These are phyloP conservation scores for Capsicum rhomboideum DNA, from an alignment of 257 asterid genomes.

Conservation along the genomic window DNA sequence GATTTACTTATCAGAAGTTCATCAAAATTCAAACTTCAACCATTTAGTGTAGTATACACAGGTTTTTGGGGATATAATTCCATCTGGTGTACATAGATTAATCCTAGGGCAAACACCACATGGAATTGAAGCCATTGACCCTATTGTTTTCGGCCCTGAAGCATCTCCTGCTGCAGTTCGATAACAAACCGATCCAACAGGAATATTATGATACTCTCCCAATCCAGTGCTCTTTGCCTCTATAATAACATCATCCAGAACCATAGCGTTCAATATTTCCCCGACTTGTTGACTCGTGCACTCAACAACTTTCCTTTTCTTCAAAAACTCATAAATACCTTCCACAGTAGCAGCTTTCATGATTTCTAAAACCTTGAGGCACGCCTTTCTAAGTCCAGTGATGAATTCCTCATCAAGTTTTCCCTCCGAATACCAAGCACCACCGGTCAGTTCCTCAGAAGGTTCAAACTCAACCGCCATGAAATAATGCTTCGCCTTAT, in stretches of 20 bases:
- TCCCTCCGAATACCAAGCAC: slow-evolving; percentile 50
- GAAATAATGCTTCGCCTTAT: slow-evolving; percentile 33
- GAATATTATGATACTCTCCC: slow-evolving; percentile 47
- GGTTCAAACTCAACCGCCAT: slow-evolving; percentile 60
- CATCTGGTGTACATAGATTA: slow-evolving; percentile 46
- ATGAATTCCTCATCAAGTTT: slow-evolving; percentile 38
- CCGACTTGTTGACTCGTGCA: slow-evolving; percentile 28
- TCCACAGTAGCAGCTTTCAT: slow-evolving; percentile 41
- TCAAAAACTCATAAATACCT: slow-evolving; percentile 21
- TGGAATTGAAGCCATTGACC: slow-evolving; percentile 60
- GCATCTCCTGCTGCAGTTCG: slow-evolving; percentile 24
- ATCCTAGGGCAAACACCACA: slow-evolving; percentile 68
- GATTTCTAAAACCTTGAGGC: slow-evolving; percentile 11
- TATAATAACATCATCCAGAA: slow-evolving; percentile 40
- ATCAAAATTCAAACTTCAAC: slow-evolving; percentile 43
- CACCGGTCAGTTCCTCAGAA: slow-evolving; percentile 58
- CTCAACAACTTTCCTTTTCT: slow-evolving; percentile 5
- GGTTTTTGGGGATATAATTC: slow-evolving; percentile 54
- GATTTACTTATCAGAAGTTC: not conserved
- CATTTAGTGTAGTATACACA: slow-evolving; percentile 59
- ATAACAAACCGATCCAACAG: slow-evolving; percentile 47
- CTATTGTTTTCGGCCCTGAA: slow-evolving; percentile 14
- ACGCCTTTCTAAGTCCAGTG: slow-evolving; percentile 4
- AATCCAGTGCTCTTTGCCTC: slow-evolving; percentile 79
- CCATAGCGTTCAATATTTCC: slow-evolving; percentile 43